Evolutionary conservation across 139 green algal species (phyloP).

Genomic region (Eudorina sp.): DNA sequence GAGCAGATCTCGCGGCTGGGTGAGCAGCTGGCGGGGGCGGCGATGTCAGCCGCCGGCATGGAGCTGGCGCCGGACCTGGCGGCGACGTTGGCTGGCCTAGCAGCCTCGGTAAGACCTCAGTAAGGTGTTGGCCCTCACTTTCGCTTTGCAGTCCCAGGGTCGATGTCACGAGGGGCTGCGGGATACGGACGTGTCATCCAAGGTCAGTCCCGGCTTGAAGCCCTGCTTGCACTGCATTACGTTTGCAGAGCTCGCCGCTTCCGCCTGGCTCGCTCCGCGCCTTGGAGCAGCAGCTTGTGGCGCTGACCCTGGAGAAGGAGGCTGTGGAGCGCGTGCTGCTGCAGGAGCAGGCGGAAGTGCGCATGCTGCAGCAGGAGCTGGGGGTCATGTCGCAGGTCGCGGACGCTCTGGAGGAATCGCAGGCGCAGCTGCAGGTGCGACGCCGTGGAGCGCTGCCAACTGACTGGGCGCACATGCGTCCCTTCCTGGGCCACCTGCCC

Average conservation of each 20-base stretch:
- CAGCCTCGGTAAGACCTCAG: slow-evolving; percentile 7
- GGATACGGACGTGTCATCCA: no score
- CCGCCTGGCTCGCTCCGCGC: not conserved
- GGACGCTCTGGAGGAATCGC: slow-evolving; percentile 36
- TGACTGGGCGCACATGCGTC: no score
- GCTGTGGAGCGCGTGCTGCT: slow-evolving; percentile 47
- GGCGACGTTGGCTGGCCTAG: slow-evolving; percentile 12
- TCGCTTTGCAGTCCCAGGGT: not conserved
- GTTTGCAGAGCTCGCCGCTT: not conserved
- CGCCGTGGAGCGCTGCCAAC: no score
- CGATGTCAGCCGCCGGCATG: no score
- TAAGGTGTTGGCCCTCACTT: not conserved
- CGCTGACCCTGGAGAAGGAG: slow-evolving; percentile 44
- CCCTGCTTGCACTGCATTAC: no score
- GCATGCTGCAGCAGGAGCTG: slow-evolving; percentile 51
- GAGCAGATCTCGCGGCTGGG: not conserved
- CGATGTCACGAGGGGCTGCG: no score
- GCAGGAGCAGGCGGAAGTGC: slow-evolving; percentile 38
- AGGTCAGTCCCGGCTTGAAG: no score
- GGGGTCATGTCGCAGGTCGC: slow-evolving; percentile 26
- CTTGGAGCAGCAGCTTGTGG: slow-evolving; percentile 48
- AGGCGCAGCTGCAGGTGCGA: slow-evolving; percentile 38
- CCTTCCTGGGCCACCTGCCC: no score
- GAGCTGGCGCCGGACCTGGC: not conserved
- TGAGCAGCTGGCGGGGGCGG: not conserved